phyloP scores from a whole-genome alignment of 1,139 yeast species.

The Magnusiomyces tetraspermus region DNA sequence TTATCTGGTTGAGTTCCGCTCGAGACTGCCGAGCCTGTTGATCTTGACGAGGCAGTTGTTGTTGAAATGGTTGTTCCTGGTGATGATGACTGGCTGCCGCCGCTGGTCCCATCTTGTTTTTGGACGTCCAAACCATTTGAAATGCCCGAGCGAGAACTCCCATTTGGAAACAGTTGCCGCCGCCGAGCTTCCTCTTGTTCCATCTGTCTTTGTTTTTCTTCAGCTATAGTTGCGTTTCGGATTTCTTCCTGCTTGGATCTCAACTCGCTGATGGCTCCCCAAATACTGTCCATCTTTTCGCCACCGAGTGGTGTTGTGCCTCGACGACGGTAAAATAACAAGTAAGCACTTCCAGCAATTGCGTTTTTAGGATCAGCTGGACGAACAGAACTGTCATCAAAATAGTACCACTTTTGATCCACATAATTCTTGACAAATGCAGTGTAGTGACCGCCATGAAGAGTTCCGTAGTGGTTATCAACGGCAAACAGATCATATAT shows the following conservation, averaged over 20 bases:
- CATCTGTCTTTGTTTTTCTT: background rate
- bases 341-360: conserved; percentile 77
- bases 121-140: too few species aligned
- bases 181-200: background rate
- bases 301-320: conserved; percentile 29
- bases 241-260: background rate
- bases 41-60: too few species aligned
- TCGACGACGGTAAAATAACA: conserved; percentile 71
- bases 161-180: background rate
- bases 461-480: conserved; percentile 91
- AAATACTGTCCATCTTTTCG: conserved; percentile 26
- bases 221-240: background rate
- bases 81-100: too few species aligned
- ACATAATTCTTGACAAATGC: conserved; percentile 75
- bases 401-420: conserved; percentile 80
- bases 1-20: background rate
- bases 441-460: conserved; percentile 97
- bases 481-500: conserved; percentile 85
- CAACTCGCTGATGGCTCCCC: conserved; percentile 19
- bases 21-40: too few species aligned
- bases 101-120: background rate
- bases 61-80: too few species aligned
- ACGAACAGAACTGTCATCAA: conserved; percentile 71
- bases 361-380: conserved; percentile 48
- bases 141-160: background rate